A percentile compares a stretch with the other conserved stretches of the same genome.
Evolutionary conservation across 2,329 filamentous ascomycete species (phyloP).

Genomic region (Colletotrichum tamarilloi): DNA sequence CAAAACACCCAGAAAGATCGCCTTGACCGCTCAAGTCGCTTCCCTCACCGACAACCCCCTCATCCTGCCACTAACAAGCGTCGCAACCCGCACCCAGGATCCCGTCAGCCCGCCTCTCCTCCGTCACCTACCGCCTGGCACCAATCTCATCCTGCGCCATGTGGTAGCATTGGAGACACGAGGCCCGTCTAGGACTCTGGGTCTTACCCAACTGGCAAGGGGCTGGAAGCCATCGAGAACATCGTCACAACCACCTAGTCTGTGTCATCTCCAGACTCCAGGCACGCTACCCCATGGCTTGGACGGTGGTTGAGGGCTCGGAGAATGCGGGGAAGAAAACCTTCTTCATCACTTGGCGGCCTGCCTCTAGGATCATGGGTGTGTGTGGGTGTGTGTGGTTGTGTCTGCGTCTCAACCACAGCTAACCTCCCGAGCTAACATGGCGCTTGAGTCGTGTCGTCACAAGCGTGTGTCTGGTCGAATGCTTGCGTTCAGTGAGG

Average conservation of each 20-base stretch:
- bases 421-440: not conserved
- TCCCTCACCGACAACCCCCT: slow-evolving; percentile 1
- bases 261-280: not conserved
- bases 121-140: not conserved
- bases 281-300: slow-evolving; percentile 4
- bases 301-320: not conserved
- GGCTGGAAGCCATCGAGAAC: not conserved
- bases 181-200: slow-evolving; percentile 2
- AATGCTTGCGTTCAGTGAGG: not conserved
- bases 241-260: not conserved
- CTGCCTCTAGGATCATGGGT: slow-evolving; percentile 8
- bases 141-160: not conserved
- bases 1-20: not conserved
- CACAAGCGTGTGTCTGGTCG: not conserved
- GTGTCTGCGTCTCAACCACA: not conserved
- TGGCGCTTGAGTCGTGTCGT: slow-evolving; percentile 10
- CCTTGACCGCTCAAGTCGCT: slow-evolving; percentile 12
- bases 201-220: not conserved
- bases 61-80: slow-evolving; percentile 9
- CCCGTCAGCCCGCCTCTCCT: slow-evolving; percentile 3
- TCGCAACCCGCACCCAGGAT: slow-evolving; percentile 19
- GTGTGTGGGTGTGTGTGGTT: not conserved
- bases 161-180: slow-evolving; percentile 21
- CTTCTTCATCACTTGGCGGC: slow-evolving; percentile 6
- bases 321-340: slow-evolving; percentile 25